Conservation (phyloP, 2,329 filamentous ascomycete genomes). For the Talaromyces sp. region DNA sequence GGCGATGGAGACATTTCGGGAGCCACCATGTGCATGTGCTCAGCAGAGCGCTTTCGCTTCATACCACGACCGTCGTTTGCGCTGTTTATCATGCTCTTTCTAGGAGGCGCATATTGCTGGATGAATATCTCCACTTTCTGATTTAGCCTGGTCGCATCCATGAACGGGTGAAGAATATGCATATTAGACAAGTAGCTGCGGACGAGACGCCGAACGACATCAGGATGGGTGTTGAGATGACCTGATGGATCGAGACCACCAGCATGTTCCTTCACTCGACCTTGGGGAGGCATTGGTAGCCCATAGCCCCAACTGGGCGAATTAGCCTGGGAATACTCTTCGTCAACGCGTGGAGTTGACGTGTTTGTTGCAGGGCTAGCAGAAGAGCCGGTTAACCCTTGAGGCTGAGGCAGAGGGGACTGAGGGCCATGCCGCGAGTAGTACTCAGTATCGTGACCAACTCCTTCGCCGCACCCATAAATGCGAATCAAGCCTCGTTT, state of each 20-base stretch:
- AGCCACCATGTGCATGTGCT: slow-evolving; percentile 26
- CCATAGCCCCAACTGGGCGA: slow-evolving; percentile 53
- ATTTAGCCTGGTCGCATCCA: slow-evolving; percentile 54
- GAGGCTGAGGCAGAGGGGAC: no score
- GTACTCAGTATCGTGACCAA: slow-evolving; percentile 54
- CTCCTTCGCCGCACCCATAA: slow-evolving; percentile 75
- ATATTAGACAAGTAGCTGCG: slow-evolving; percentile 59
- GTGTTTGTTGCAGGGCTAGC: slow-evolving; percentile 35
- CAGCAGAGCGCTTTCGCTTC: slow-evolving; percentile 40
- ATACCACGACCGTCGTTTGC: slow-evolving; percentile 27
- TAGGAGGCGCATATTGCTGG: slow-evolving; percentile 43
- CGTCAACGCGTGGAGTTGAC: slow-evolving; percentile 25
- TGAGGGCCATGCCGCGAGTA: slow-evolving; percentile 17
- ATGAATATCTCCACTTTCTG: slow-evolving; percentile 54
- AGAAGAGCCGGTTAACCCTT: slow-evolving; percentile 27
- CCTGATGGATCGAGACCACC: slow-evolving; percentile 52
- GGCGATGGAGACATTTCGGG: slow-evolving; percentile 26
- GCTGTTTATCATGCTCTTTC: slow-evolving; percentile 19
- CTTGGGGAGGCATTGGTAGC: slow-evolving; percentile 32
- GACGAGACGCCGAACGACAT: slow-evolving; percentile 51
- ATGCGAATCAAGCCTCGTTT: slow-evolving; percentile 69
- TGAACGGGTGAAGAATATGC: slow-evolving; percentile 62
- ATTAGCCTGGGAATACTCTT: slow-evolving; percentile 38
- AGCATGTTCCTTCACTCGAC: slow-evolving; percentile 30
- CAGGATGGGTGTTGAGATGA: slow-evolving; percentile 52